Base-by-base conservation (phyloP, 2,329 filamentous ascomycete species). In the Fusarium graminum region DNA sequence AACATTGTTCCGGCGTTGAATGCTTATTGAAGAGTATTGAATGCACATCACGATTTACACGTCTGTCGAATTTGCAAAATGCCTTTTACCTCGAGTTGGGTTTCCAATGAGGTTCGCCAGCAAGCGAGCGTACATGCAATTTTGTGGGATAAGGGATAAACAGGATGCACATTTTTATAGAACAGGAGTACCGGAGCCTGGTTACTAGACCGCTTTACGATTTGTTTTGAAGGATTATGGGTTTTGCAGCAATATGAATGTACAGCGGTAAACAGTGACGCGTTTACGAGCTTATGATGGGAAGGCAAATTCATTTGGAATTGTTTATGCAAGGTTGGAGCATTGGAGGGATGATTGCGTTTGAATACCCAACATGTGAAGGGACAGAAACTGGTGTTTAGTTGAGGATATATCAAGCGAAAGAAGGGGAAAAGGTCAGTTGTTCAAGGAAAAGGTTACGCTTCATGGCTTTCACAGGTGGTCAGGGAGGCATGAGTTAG, bases 41-140 rank as follows among this genome's bases (percentile, higher is more conserved):
- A 45, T 29, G 29, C 60, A 68, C 44, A 42, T 50, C 42, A 62
- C 45, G 51, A 68, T 58, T 50, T 52, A 65, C 28, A 49, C 26
- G 60, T 49, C 56, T 68, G 44, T 68, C 54, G 54, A 61, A 58
- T 65, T 65, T 62, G 57, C 65, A 52, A 49, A 55, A 22, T 60
- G 64, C 52, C 42, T 65, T 67, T 61, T 50, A 52, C 39, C 38
- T 52, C 40, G 45, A 53, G 7, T 44, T 52, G 36, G 26, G 59
- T 50, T 67, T 67, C 41, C 39, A 49, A 41, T 38, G 49, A 36
- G 34, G 45, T 45, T 52, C 38, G 65, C 40, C 25, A 50, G 45
- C 63, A 55, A 65, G 64, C 59, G 59, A 65, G 64, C 59, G 52
- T 30, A 60, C 22, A 65, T 59, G 63, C 39, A 44, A 45, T 67